phyloP scores from a whole-genome alignment of 306 rosid species.

The Vigna hirtella region DNA sequence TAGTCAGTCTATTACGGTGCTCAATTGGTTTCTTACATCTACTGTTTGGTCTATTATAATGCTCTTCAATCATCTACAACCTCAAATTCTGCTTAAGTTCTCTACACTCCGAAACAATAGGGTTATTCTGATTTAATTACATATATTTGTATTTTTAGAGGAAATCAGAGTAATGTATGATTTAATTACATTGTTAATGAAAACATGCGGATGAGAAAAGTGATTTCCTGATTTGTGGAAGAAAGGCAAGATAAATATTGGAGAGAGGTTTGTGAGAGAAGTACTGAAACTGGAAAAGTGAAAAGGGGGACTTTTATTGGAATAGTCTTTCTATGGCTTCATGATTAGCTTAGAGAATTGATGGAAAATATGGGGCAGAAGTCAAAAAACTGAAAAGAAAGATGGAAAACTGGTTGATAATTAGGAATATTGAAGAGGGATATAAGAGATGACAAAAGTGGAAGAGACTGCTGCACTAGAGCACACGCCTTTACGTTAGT shows the following conservation, averaged over 20 bases:
- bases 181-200: too few species aligned
- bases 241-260: conserved; percentile 8
- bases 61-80: too few species aligned
- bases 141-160: too few species aligned
- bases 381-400: not conserved
- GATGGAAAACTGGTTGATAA: not conserved
- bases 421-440: not conserved
- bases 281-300: conserved; percentile 9
- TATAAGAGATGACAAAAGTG: not conserved
- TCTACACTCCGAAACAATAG: too few species aligned
- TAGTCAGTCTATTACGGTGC: accelerated
- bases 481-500: conserved; percentile 35
- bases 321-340: conserved; percentile 24
- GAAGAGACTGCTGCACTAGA: conserved; percentile 14
- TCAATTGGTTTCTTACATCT: accelerated
- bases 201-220: not conserved
- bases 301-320: not conserved
- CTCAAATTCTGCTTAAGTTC: too few species aligned
- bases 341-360: conserved; percentile 39
- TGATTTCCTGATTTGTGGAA: conserved; percentile 15
- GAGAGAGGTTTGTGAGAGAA: conserved; percentile 35
- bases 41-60: accelerated
- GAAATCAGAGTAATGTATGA: too few species aligned
- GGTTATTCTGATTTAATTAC: too few species aligned
- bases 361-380: conserved; percentile 25